Evolutionary conservation across 441 rosid genomes (phyloP).

Genomic region (California macrophylla): DNA sequence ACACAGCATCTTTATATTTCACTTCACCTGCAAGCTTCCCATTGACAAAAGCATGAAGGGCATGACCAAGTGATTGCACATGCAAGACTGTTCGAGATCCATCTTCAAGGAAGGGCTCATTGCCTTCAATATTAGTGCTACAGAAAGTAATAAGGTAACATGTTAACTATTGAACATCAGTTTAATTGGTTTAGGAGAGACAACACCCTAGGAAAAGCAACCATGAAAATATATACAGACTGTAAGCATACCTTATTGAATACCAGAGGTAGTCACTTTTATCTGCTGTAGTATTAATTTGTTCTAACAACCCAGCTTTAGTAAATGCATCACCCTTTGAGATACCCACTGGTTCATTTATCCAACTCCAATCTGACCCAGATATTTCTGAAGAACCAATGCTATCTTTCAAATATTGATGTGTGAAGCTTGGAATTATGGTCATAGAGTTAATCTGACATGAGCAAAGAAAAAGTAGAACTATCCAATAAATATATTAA

Average conservation of each 20-base stretch:
- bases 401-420: conserved; percentile 34
- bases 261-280: conserved; percentile 88
- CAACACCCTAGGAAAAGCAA: background rate
- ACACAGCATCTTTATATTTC: background rate
- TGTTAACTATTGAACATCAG: background rate
- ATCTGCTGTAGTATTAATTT: conserved; percentile 86
- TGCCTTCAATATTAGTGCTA: conserved; percentile 46
- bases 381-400: conserved; percentile 37
- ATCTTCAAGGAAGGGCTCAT: conserved; percentile 48
- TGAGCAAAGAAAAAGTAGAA: conserved; percentile 9
- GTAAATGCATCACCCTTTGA: conserved; percentile 51
- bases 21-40: conserved; percentile 65
- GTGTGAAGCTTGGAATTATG: conserved; percentile 40
- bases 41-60: conserved; percentile 68
- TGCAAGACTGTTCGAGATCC: conserved; percentile 71
- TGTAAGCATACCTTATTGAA: conserved; percentile 50
- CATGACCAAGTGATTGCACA: conserved; percentile 80
- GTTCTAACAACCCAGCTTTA: conserved; percentile 69
- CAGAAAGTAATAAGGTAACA: conserved; percentile 17
- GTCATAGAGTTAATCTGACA: conserved; percentile 65
- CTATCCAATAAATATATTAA: conserved; percentile 7
- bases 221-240: background rate
- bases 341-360: conserved; percentile 73
- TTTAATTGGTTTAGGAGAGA: background rate
- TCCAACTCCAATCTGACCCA: conserved; percentile 64